A percentile compares a stretch with the other conserved stretches of the same genome.
These are phyloP conservation scores for Beauveria asiatica DNA, from an alignment of 2,329 filamentous ascomycete species.

Conservation along the genomic window DNA sequence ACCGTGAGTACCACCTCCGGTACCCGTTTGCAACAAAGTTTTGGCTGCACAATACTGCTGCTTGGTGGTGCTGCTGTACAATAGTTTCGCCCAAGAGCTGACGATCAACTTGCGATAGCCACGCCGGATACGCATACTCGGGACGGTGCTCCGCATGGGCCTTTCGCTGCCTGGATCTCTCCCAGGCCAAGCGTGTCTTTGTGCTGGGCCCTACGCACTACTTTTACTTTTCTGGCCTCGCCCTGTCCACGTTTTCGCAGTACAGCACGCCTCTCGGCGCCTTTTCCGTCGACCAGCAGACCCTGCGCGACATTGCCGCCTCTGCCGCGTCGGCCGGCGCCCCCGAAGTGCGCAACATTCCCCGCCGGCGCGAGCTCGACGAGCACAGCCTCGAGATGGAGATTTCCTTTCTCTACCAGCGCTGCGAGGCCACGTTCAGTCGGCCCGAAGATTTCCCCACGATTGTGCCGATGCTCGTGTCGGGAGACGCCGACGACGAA, in stretches of 20 bases:
- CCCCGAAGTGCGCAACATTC: constrained; percentile 52
- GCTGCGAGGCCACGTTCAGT: constrained; percentile 45
- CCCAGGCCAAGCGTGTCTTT: constrained; percentile 77
- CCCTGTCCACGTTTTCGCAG: constrained; percentile 60
- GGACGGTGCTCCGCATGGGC: constrained; percentile 90
- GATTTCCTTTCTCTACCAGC: constrained; percentile 83
- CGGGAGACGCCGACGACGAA: constrained; percentile 59
- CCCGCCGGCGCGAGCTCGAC: constrained; percentile 55
- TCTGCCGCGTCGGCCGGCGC: constrained; percentile 17
- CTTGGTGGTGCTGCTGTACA: background rate
- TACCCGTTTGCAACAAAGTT: too few species aligned
- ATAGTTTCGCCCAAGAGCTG: background rate
- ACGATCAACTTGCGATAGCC: constrained; percentile 34
- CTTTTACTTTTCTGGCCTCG: constrained; percentile 67
- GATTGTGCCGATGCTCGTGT: constrained; percentile 80
- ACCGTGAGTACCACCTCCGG: constrained; percentile 54
- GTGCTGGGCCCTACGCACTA: constrained; percentile 90
- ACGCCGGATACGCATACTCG: constrained; percentile 90
- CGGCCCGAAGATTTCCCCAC: constrained; percentile 53
- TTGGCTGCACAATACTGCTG: background rate
- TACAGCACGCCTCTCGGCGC: constrained; percentile 71
- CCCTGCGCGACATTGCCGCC: constrained; percentile 40
- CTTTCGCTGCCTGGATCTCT: constrained; percentile 80
- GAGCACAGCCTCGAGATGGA: constrained; percentile 98
- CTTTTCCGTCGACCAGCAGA: constrained; percentile 53